phyloP scores from a whole-genome alignment of 495 filamentous ascomycete species.

The Schizothecium vesticola region DNA sequence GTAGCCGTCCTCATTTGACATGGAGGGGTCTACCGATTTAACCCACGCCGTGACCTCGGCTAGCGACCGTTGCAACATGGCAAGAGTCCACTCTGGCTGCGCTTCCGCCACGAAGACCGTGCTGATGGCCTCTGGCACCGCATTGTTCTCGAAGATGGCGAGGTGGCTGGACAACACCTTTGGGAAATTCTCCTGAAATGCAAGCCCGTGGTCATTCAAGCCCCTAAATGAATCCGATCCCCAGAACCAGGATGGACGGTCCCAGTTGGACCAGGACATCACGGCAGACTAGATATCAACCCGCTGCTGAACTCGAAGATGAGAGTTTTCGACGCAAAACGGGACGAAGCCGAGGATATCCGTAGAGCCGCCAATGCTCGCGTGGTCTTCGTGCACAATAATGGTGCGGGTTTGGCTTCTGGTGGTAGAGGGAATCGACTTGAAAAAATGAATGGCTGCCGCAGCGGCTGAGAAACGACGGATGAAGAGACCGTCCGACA shows the following conservation, averaged over 20 bases:
- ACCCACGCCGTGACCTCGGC: background rate
- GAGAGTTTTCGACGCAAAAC: background rate
- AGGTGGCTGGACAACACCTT: background rate
- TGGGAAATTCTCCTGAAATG: background rate
- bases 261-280: too few relatives aligned
- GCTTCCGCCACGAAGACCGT: background rate
- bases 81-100: background rate
- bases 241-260: too few relatives aligned
- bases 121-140: background rate
- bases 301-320: background rate
- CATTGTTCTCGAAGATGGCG: background rate
- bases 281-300: background rate
- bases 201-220: background rate
- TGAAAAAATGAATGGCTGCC: slow-evolving; percentile 1
- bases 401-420: background rate
- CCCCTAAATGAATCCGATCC: too few relatives aligned
- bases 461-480: background rate
- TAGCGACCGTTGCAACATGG: background rate
- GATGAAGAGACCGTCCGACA: background rate
- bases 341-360: background rate
- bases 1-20: background rate
- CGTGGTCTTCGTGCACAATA: background rate
- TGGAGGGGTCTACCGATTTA: background rate
- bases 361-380: background rate
- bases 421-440: background rate